Evolutionary conservation across 257 asterid species (phyloP), one percentile per base, ranked within the genome.

Genomic region (Sherardia arvensis): DNA sequence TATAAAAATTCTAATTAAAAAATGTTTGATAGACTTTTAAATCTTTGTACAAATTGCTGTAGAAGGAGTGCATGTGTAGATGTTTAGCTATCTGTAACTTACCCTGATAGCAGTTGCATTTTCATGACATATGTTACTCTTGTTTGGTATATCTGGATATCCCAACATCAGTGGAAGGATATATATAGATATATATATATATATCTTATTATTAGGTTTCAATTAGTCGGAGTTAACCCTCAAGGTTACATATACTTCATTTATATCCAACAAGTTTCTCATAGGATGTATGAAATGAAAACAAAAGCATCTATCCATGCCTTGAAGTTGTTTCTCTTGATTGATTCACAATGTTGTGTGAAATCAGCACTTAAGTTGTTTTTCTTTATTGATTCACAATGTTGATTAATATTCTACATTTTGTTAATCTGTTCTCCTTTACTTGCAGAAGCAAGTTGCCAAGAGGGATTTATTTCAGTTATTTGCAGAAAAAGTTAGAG

Each of bases 401-500:
- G 22, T 53, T 48, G 53, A 32, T 51, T 64, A 47, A 63, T 61
- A 25, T 56, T 57, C 29, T 53, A 71, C 71, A 53, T 61, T 66
- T 49, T 73, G 22, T 45, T 53, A 8, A n/a, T 64, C 26, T 71
- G 67, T 62, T 26, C 70, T 68, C 51, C 51, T 65, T 51, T 69
- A 71, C 49, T 84, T 77, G 78, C 97, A 89, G 98, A 91, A 87
- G 74, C 95, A 87, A 80, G 87, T 81, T 70, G 87, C 69, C 34
- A 77, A 81, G 65, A 92, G 81, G 80, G 96, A 92, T 72, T 87
- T 80, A 47, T 87, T 85, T 68, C 99, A 89, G 84, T 62, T 78
- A 71, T 92, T 92, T 68, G 91, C 99, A 7, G 99, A 92, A 92
- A 92, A 81, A 84, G 97, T 87, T 32, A 85, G 99, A 79, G 88